Evolutionary conservation across 371 early-diverging fungal species (phyloP), one percentile per base, ranked within the genome.

Genomic region (Syncephalis fuscata): DNA sequence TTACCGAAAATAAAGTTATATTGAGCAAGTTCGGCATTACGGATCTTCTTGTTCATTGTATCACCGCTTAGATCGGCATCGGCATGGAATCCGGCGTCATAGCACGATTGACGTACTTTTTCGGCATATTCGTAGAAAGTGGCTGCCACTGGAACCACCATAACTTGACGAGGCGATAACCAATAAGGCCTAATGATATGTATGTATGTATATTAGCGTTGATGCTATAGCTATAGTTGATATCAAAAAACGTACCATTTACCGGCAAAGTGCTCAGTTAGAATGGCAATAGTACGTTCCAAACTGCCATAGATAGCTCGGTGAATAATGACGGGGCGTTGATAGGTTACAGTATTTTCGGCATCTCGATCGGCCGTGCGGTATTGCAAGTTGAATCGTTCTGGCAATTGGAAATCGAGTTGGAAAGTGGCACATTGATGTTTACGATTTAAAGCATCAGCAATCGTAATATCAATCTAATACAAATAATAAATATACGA

Each of bases 371-470:
- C 47, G 14, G 71, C 67, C 45, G 79, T 73, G 26, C 67, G 66
- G 60, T 85, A 98, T 48, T 71, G 65, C n/a, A 98, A 65, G 2
- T 74, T 71, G 65, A 98, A 98, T 20, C 95, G 73, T 49, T 70
- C 62, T 1, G 98, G 98, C 39, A 97, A 68, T 58, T 95, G 92
- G 61, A 85, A 95, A 76, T 82, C 99, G 20, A 99, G 73, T 61
- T 99, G 99, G 46, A 99, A 86, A 1, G 99, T 99, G 20, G 98
- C 99, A 51, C 98, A 98, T 65, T 99, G 99, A 57, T 87, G 90
- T 16, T 78, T 72, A 45, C 97, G 78, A 37, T 82, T 75, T 3
- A 92, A 72, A 2, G 99, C 98, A 60, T 99, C 99, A 39, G 78
- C 65, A 47, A 99, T 81, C 54, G 88, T 88, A 45, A 99, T 99